Percentiles rank a stretch among this genome's conserved stretches.
These are phyloP conservation scores for Dovyalis caffra DNA, from an alignment of 345 rosid species.

Conservation along the genomic window DNA sequence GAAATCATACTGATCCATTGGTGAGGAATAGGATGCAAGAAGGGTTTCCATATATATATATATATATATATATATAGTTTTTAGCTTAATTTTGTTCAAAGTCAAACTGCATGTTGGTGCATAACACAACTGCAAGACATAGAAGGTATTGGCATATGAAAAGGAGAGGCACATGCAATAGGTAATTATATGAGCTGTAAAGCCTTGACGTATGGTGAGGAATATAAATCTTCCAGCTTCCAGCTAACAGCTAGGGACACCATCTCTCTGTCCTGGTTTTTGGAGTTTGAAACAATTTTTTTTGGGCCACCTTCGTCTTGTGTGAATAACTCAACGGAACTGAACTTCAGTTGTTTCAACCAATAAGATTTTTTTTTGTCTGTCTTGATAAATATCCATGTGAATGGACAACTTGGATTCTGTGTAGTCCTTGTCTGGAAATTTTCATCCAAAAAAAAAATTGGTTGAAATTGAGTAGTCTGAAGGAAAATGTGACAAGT, in stretches of 20 bases:
- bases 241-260: slow-evolving; percentile 21
- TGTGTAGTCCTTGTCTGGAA: slow-evolving; percentile 11
- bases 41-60: neutral
- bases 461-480: neutral
- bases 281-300: neutral
- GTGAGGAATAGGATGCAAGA: neutral
- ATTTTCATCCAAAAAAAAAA: neutral
- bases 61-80: neutral
- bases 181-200: slow-evolving; percentile 20
- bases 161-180: slow-evolving; percentile 12
- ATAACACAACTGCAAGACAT: neutral
- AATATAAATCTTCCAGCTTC: neutral
- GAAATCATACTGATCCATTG: neutral
- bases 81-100: neutral
- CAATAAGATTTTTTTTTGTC: neutral
- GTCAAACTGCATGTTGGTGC: neutral
- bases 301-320: neutral
- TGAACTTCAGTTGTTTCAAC: neutral
- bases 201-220: slow-evolving; percentile 18
- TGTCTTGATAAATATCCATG: neutral
- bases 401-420: neutral
- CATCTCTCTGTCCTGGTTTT: neutral
- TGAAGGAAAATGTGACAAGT: neutral
- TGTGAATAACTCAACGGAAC: neutral
- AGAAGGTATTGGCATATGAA: neutral